Evolutionary conservation across 2,329 filamentous ascomycete genomes (phyloP).

Genomic region (Pyricularia grisea): DNA sequence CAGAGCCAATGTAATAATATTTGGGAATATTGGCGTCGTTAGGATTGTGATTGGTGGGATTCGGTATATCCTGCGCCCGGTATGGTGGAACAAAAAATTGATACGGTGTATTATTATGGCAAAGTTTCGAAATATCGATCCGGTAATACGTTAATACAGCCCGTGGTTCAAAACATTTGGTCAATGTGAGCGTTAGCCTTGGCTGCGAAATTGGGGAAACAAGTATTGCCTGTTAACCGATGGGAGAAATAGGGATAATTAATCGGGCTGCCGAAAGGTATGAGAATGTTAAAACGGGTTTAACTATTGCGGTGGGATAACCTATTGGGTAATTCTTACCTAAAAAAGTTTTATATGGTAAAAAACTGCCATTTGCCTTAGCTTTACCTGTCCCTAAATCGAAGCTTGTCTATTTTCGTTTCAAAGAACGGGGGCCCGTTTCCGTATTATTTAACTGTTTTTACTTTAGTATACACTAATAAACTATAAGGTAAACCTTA

Average conservation of each 20-base stretch:
- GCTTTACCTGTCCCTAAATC: not conserved
- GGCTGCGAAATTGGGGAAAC: not conserved
- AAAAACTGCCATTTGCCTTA: not conserved
- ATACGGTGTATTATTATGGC: not conserved
- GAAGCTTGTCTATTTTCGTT: not conserved
- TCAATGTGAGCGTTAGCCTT: not conserved
- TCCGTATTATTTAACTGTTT: not conserved
- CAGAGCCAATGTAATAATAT: not conserved
- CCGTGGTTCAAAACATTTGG: not conserved
- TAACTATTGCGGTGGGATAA: not conserved
- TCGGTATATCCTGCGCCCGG: not conserved
- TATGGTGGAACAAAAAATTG: not conserved
- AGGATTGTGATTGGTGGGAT: not conserved
- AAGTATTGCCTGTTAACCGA: not conserved
- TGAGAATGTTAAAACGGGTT: not conserved
- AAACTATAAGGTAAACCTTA: not conserved
- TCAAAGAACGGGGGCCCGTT: not conserved
- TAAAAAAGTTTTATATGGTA: not conserved
- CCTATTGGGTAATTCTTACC: not conserved
- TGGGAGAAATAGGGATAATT: not conserved
- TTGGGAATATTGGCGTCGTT: not conserved
- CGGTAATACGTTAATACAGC: not conserved
- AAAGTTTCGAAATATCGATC: not conserved
- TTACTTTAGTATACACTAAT: not conserved
- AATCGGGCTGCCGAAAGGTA: not conserved